Evolutionary conservation across 31 red algal genomes (phyloP), one percentile per base, ranked within the genome.

Genomic region (Odonthalia washingtoniensis): DNA sequence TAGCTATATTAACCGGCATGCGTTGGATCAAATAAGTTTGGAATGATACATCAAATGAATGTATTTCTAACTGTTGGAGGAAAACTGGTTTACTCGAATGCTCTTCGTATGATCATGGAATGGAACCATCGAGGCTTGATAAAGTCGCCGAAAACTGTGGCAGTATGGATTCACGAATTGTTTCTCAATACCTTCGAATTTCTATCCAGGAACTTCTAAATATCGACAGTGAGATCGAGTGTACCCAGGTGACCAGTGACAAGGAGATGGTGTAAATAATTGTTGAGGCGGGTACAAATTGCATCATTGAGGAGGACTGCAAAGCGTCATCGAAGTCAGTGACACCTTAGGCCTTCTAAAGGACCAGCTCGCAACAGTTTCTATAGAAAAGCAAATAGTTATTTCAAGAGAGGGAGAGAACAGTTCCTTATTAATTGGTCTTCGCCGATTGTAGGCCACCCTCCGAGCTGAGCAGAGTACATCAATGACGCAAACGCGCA

Each of bases 21-120:
- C 39, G 46, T 53, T 79, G 76, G 76, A 53, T 79, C 21, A 79
- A 26, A 46, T 18, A 49, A 46, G 34, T 57, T 57, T 79, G 76
- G 76, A 57, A 57, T 32, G 76, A 79, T 60, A 28, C 57, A 5
- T 32, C 76, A 26, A 49, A 26, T 26, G 40, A 79, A 60, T 33
- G 26, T 57, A 79, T 79, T 36, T 46, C 76, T 30, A 79, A 57
- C 57, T 79, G 39, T 34, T 79, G 40, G 40, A 46, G 46, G 42
- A 79, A 24, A 49, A 79, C 76, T 18, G 76, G 38, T 33, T 26
- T 79, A 31, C 2, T 79, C 12, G 49, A 57, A 14, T 21, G 21
- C 9, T 57, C 21, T 9, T 57, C 49, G 49, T 21, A 14, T 14
- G 12, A 9, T 57, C 49, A 57, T 57, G 12, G 49, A 21, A 14